phyloP scores from a whole-genome alignment of 179 eudicot species.

The Vitellaria paradoxa region DNA sequence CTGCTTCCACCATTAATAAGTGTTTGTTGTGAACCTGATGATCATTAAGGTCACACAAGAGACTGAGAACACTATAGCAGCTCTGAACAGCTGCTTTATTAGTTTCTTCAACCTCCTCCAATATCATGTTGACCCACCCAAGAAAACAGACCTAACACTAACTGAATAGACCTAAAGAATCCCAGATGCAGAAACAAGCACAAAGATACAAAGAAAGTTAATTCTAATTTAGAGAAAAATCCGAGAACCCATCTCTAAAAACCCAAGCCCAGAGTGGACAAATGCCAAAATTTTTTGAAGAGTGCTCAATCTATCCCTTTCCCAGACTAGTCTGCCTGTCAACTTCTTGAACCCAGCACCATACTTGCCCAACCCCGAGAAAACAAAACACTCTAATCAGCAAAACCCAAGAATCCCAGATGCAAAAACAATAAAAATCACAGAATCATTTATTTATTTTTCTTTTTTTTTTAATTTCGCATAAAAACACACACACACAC shows the following conservation, averaged over 20 bases:
- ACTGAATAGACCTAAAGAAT: not conserved
- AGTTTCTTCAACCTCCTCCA: constrained; percentile 71
- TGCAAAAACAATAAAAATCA: not conserved
- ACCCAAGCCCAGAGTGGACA: not conserved
- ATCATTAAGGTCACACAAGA: constrained; percentile 45
- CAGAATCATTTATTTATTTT: too few species aligned
- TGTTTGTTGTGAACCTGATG: constrained; percentile 32
- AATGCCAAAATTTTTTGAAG: not conserved
- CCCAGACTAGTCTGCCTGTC: not conserved
- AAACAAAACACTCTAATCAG: constrained; percentile 2
- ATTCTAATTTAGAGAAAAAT: not conserved
- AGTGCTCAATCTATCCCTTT: not conserved
- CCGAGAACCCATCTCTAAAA: constrained; percentile 4
- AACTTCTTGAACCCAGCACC: not conserved
- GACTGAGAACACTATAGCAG: constrained; percentile 53
- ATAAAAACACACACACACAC: not conserved
- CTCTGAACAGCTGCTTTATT: constrained; percentile 62
- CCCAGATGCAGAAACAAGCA: not conserved
- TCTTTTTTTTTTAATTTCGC: not conserved
- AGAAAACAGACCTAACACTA: constrained; percentile 11
- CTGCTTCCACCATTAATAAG: constrained; percentile 41
- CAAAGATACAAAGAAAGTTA: not conserved
- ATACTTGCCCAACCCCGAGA: not conserved
- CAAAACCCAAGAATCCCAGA: not conserved
- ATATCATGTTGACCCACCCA: constrained; percentile 11